Base-by-base conservation (phyloP, 2,329 filamentous ascomycete species). In the Phaeophleospora eucalypticola region DNA sequence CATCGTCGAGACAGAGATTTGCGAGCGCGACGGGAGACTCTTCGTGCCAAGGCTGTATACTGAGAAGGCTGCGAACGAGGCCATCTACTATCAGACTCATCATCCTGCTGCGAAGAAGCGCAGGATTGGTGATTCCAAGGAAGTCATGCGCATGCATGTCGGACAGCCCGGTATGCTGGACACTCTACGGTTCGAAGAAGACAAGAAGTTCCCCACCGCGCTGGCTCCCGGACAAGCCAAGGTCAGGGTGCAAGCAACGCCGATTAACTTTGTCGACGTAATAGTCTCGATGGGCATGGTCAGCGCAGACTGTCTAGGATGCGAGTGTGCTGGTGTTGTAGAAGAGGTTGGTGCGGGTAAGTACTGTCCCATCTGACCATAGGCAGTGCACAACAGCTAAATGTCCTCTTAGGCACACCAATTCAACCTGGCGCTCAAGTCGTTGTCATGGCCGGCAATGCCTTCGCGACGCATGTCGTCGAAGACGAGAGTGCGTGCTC, bases 251-350 rank as follows among this genome's bases (percentile, higher is more conserved):
- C 49, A 45, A 19, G 54, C 55, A 10, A 41, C 52, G 2, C 58
- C 54, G n/a, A 39, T 62, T 32, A 63, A 61, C 43, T 60, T 59
- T 45, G 38, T 45, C 35, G 60, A 63, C 32, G 32, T 59, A 4
- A 35, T 57, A 6, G 43, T 56, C 3, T 53, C 59, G 12, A 21
- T 56, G 15, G 59, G 59, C 14, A 40, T 46, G 14, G 40, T 49
- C 29, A 38, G 35, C n/a, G 38, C 37, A 34, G 24, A 45, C 19
- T 38, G 38, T 4, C 29, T 54, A 17, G 49, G 49, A 4, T n/a
- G 49, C 19, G 46, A 57, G 44, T 14, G 33, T 32, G 33, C 42
- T 49, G 43, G 51, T 20, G 20, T 40, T 15, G 37, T 40, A 4
- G 18, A 17, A 17, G 37, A 20, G 17, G 17, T 18, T 9, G 6